Evolutionary conservation across 352 stramenopile species (phyloP), one percentile per base, ranked within the genome.

Genomic region (Phytophthora pinifolia): DNA sequence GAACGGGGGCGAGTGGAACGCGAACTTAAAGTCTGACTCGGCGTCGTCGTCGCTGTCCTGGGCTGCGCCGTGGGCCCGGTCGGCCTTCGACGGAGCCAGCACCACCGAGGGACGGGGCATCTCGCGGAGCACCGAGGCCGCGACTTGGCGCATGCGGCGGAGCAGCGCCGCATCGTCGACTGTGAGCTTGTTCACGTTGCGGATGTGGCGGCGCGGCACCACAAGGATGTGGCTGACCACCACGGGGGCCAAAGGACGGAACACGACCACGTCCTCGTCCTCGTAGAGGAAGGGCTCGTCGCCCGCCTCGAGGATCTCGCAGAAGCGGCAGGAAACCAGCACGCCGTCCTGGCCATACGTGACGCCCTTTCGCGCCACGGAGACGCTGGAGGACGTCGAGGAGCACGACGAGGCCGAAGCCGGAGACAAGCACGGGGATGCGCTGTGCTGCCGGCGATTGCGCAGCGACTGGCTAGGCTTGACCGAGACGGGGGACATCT

Each of bases 1-100:
- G 63, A 95, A 95, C 14, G 85, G 85, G 9, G 85, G 85, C 17
- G 74, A 83, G 61, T 94, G 85, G 62, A 94, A 94, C 1, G 85
- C 82, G 14, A 89, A 87, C 51, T 88, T 89, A 43, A 70, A 89
- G 41, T 84, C 67, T 20, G 64, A 56, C 35, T 69, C 63, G n/a
- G 49, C 59, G 29, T 79, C 59, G 32, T 69, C 51, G 42, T 54
- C 54, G 32, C 36, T 55, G 29, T 64, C 29, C 18, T 58, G 38
- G 35, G 56, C 31, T 20, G 50, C 32, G 47, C 53, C 49, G 6
- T 62, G 42, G 44, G 43, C 39, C 31, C 25, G 47, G 52, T 71
- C 55, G 54, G 37, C 45, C 35, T 61, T 62, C 22, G 55, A 36
- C 58, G 54, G 38, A 41, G 48, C 42, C 35, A 59, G 37, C 30